Base-by-base conservation (phyloP, 441 rosid genomes). In the Geranium incanum region DNA sequence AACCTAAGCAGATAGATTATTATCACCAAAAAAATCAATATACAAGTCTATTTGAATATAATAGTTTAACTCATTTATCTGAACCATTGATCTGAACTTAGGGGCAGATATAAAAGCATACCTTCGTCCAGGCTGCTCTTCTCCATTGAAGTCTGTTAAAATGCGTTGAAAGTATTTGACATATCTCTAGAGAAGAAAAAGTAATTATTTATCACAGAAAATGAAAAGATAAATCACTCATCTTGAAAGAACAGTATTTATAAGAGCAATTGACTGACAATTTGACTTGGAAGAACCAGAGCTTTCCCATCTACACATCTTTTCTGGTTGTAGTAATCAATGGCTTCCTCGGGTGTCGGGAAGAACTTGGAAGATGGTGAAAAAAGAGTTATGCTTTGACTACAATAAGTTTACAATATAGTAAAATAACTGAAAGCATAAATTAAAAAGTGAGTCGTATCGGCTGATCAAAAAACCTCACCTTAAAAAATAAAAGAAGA, bases 241-340 rank as follows among this genome's bases (percentile, higher is more conserved):
- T n/a, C 67, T 13, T 45, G 74, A 75, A 41, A 64, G 65, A 71
- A 38, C 23, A 74, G 73, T 66, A 67, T 75, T 23, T 41, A 57
- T n/a, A 18, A 64, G 76, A 64, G 38, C 74, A 68, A 76, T 68
- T 65, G 74, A 86, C 94, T 87, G 80, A 92, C 96, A 83, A 92
- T 89, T 78, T 92, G 96, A 85, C 96, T 89, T 15, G 94, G 96
- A 68, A 87, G 94, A 78, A 85, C 91, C n/a, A 92, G 85, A 77
- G 89, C 98, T 84, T 86, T 90, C 67, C 97, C 93, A 75, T 93
- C 92, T 0, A 84, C 57, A 70, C 95, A 92, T 90, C 98, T 83
- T 85, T 89, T 93, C 80, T 86, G 86, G 83, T 93, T 90, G 84
- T 81, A 93, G 82, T 73, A 89, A 70, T 83, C 85, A 41, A 90